Percentiles rank a stretch among this genome's conserved stretches.
Conservation (phyloP, 2,329 filamentous ascomycete genomes). For the Pyrenophora graminea region DNA sequence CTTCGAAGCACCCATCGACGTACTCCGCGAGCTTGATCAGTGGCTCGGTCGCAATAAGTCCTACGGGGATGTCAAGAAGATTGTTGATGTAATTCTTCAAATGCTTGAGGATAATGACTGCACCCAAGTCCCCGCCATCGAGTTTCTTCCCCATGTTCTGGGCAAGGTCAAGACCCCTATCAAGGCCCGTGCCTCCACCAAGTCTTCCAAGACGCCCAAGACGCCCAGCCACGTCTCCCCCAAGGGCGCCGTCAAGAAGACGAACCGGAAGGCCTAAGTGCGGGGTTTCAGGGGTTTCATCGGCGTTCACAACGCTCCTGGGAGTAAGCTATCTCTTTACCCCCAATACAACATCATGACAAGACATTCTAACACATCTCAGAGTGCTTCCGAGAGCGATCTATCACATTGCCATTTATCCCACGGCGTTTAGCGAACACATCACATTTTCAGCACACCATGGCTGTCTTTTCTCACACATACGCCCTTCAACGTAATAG, state of each 20-base stretch:
- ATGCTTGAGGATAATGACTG: conserved; percentile 35
- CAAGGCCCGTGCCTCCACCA: conserved; percentile 10
- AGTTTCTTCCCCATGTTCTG: conserved; percentile 37
- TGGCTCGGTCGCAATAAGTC: conserved; percentile 30
- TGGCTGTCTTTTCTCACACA: too few species aligned
- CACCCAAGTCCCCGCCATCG: conserved; percentile 35
- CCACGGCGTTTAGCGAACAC: too few species aligned
- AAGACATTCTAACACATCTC: too few species aligned
- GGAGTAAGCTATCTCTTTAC: too few species aligned
- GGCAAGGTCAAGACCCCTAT: conserved; percentile 17
- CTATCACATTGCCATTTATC: too few species aligned
- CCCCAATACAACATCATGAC: too few species aligned
- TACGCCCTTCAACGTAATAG: too few species aligned
- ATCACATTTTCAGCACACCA: too few species aligned
- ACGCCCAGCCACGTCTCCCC: conserved; percentile 21
- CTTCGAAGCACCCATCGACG: conserved; percentile 41
- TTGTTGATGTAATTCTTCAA: conserved; percentile 32
- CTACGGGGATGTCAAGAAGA: conserved; percentile 22
- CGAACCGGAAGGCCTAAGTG: conserved; percentile 15
- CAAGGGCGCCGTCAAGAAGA: conserved; percentile 35
- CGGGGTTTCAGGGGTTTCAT: neutral
- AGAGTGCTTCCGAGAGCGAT: too few species aligned
- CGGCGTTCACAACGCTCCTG: neutral
- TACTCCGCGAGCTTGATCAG: conserved; percentile 37
- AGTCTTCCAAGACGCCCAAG: conserved; percentile 12